Evolutionary conservation across 2,329 filamentous ascomycete genomes (phyloP), one percentile per base, ranked within the genome.

Genomic region (Ophiocordyceps camponoti-leonardi): DNA sequence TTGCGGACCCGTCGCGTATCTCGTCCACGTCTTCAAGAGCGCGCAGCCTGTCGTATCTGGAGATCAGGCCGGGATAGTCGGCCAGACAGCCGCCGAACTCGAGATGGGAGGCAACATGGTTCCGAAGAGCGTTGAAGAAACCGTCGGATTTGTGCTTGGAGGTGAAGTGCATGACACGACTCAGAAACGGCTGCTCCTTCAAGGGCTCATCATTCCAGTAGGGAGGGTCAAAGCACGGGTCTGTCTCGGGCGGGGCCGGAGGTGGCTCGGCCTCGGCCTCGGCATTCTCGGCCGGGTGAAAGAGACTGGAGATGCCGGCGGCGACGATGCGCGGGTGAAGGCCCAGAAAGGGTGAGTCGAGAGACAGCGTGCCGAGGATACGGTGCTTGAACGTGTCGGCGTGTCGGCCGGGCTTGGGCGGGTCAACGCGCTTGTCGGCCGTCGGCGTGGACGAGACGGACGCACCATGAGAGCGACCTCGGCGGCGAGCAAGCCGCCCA

Each of bases 311-410:
- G 45, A 94, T 73, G 2, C 87, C 86, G 35, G 83, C 83, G n/a
- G 79, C 74, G 40, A 94, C 75, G 40, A 95, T 83, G 6, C 88
- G 84, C 1, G 86, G 87, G 61, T 95, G 86, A 58, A 95, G 81
- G 4, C 88, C 88, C 6, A 94, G 68, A 48, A 93, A 86, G 0
- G 88, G 88, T 0, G 84, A 83, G 61, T 95, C 88, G 43, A 94
- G 81, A 46, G 83, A 84, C 46, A 95, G 69, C 5, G 80, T 80
- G 0, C 88, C 88, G 28, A 94, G 62, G 39, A 94, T 83, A 11
- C 78, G 75, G 64, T 94, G 85, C 50, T 77, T 79, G 51, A 83
- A 77, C 12, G 65, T 7, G n/a, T 33, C 65, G 47, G 48, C 52
- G 40, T 62, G 58, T 0, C 62, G 60, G 45, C 54, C 55, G 16